Evolutionary conservation across 2,329 filamentous ascomycete genomes (phyloP), one percentile per base, ranked within the genome.

Genomic region (Xylariaceae sp.): DNA sequence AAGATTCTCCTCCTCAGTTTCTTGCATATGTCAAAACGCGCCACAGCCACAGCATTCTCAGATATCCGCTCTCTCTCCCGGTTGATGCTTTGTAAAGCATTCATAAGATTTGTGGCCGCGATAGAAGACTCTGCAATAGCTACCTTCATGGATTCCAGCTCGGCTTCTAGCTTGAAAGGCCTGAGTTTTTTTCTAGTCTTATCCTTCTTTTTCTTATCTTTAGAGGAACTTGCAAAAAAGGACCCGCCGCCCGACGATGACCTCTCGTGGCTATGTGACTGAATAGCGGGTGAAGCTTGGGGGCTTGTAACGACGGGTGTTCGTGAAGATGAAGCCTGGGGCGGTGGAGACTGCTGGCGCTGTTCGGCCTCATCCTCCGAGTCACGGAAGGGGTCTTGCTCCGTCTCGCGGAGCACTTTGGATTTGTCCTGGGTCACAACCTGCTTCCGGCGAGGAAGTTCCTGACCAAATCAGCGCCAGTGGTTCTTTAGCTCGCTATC

Each of bases 81-180:
- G 68, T 97, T 96, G 72, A 96, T 92, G 50, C 87, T 84, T 69
- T 94, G 91, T 36, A 99, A 77, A 1, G 86, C 83, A 66, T 99
- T 97, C 67, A 86, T 79, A 37, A 99, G 77, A 67, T 95, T 96
- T 0, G 89, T 96, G n/a, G 90, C 86, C 3, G 91, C 89, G 37
- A 97, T 88, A 0, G 89, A 92, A 0, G 92, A 84, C 44, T 92
- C 89, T 2, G 92, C 94, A 59, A 99, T 91, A n/a, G 86, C 83
- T 57, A 86, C 83, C 61, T 96, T 86, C 76, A 99, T 91, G 56
- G 87, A 80, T 0, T 88, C 88, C 70, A 92, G 92, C 70, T 97
- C 94, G 37, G 84, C 86, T 63, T 95, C 89, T 0, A 97, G 77
- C 67, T 88, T 89, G 76, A 97, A 96, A 0, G 82, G 76, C 65